A percentile compares a stretch with the other conserved stretches of the same genome.
These are phyloP conservation scores for Pisolithus thermaeus DNA, from an alignment of 1,284 basidiomycete species.

Conservation along the genomic window DNA sequence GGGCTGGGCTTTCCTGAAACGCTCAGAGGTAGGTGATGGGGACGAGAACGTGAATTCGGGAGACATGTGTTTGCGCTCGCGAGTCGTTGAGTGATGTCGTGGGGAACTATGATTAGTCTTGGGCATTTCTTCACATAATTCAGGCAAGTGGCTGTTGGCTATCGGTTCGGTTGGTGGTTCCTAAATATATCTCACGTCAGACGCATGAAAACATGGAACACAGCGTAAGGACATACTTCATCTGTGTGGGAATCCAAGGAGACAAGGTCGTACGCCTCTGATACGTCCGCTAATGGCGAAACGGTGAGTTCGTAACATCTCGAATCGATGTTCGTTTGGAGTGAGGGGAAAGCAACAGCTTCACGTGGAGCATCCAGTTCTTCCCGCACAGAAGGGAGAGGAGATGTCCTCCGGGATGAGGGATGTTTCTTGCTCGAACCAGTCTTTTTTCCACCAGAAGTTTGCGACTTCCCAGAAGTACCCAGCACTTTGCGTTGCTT, in stretches of 20 bases:
- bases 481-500: slow-evolving; percentile 48
- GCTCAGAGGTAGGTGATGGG: slow-evolving; percentile 53
- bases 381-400: slow-evolving; percentile 42
- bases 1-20: slow-evolving; percentile 35
- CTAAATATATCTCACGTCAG: not conserved
- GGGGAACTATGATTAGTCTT: slow-evolving; percentile 21
- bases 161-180: not conserved
- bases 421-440: slow-evolving; percentile 24
- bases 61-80: slow-evolving; percentile 63
- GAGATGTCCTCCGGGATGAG: slow-evolving; percentile 36
- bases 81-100: slow-evolving; percentile 36
- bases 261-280: slow-evolving; percentile 41
- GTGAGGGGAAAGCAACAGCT: slow-evolving; percentile 18
- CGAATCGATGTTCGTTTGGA: slow-evolving; percentile 40
- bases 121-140: slow-evolving; percentile 3
- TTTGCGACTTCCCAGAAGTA: slow-evolving; percentile 26
- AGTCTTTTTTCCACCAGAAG: slow-evolving; percentile 23
- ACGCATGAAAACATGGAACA: slow-evolving; percentile 13
- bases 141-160: not conserved
- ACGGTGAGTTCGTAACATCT: slow-evolving; percentile 62
- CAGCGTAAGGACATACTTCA: slow-evolving; percentile 9
- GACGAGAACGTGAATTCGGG: slow-evolving; percentile 72
- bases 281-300: slow-evolving; percentile 56
- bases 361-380: slow-evolving; percentile 32
- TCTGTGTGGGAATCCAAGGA: slow-evolving; percentile 18